Conservation (phyloP, 495 filamentous ascomycete species). For the Aspergillus heteromorphus region DNA sequence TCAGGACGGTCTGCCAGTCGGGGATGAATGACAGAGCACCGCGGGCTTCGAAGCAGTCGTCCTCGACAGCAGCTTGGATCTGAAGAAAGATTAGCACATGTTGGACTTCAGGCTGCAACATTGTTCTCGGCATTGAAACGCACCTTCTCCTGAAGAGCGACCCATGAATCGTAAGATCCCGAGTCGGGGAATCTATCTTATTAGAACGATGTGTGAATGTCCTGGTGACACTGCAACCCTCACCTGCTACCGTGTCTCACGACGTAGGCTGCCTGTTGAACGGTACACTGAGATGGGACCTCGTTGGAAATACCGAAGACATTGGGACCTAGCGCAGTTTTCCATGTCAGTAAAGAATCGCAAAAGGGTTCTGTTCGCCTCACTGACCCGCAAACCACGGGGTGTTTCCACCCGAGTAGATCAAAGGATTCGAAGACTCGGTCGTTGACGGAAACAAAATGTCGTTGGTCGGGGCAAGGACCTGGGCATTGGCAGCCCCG, state of each 20-base stretch:
- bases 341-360: no score
- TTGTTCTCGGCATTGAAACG: not conserved
- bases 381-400: not conserved
- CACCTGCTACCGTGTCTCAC: conserved; percentile 54
- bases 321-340: conserved; percentile 36
- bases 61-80: conserved; percentile 43
- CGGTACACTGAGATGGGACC: conserved; percentile 44
- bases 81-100: not conserved
- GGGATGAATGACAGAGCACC: conserved; percentile 43
- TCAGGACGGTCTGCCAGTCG: conserved; percentile 48
- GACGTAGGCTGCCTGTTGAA: conserved; percentile 50
- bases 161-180: conserved; percentile 49
- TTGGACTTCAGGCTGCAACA: no score
- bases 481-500: not conserved
- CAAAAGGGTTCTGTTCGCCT: no score
- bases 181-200: conserved; percentile 33
- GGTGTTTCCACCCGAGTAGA: not conserved
- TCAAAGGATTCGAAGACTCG: not conserved
- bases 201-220: not conserved
- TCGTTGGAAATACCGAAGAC: conserved; percentile 44
- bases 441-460: not conserved
- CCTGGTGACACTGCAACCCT: not conserved
- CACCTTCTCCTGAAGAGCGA: conserved; percentile 40
- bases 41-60: conserved; percentile 35
- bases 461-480: not conserved